Evolutionary conservation across 306 rosid genomes (phyloP).

Genomic region (Crataegus laevigata): DNA sequence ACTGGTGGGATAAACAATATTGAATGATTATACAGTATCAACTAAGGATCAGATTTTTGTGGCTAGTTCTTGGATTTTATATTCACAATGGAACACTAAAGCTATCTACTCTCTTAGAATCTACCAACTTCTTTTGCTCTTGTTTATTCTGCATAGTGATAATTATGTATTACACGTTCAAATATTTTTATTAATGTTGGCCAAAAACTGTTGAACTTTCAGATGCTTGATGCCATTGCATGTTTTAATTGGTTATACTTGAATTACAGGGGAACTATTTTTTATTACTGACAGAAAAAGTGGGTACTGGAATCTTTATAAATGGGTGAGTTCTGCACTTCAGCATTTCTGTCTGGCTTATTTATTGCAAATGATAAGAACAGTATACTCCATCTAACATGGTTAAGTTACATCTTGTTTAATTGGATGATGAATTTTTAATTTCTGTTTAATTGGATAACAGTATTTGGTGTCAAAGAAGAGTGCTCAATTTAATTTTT

Average conservation of each 20-base stretch:
- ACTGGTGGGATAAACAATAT: background rate
- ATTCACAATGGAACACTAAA: background rate
- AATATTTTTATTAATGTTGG: background rate
- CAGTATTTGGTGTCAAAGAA: background rate
- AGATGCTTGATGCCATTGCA: slow-evolving; percentile 3
- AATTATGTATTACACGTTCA: background rate
- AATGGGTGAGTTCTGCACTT: slow-evolving; percentile 61
- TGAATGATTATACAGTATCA: background rate
- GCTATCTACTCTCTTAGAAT: background rate
- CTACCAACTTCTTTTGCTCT: background rate
- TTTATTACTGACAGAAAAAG: slow-evolving; percentile 69
- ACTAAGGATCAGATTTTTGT: background rate
- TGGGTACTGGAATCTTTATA: slow-evolving; percentile 93
- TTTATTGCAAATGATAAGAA: slow-evolving; percentile 1
- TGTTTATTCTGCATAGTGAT: background rate
- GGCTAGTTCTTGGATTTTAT: background rate
- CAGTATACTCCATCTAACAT: background rate
- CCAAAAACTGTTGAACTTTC: background rate
- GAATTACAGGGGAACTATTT: slow-evolving; percentile 74
- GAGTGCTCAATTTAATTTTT: background rate
- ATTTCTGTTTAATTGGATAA: background rate
- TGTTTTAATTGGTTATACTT: background rate
- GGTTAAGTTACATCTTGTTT: background rate
- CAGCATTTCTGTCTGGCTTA: background rate
- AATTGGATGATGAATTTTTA: background rate